phyloP scores from a whole-genome alignment of 495 filamentous ascomycete genomes.

The Penicillium flavigenum region DNA sequence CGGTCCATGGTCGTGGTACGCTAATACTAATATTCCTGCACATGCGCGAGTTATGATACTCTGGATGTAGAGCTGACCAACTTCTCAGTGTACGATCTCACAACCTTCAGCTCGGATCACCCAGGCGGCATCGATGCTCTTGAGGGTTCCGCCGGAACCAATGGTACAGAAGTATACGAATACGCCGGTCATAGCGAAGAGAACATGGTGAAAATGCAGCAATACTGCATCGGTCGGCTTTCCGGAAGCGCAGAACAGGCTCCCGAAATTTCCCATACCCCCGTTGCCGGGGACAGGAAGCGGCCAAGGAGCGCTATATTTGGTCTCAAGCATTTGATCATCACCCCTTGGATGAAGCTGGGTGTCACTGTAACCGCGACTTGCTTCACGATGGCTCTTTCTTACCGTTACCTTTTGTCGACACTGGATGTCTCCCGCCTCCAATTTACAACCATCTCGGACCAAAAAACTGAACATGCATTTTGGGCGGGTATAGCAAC shows the following conservation, averaged over 20 bases:
- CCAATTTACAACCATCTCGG: slow-evolving; percentile 3
- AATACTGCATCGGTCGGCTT: background rate
- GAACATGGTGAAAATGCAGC: slow-evolving; percentile 2
- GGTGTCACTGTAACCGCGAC: no score
- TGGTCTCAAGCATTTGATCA: no score
- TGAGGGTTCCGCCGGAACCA: background rate
- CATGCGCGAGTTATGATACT: background rate
- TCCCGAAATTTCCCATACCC: no score
- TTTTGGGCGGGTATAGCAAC: slow-evolving; percentile 1
- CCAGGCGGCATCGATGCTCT: background rate
- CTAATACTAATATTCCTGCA: no score
- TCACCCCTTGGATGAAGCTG: no score
- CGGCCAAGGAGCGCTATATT: no score
- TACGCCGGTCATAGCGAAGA: background rate
- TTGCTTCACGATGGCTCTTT: background rate
- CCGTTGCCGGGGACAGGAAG: background rate
- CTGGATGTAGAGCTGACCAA: background rate
- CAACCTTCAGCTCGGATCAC: slow-evolving; percentile 1
- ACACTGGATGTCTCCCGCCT: background rate
- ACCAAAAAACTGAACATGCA: background rate
- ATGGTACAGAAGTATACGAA: slow-evolving; percentile 1
- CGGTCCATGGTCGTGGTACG: slow-evolving; percentile 3
- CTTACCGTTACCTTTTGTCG: slow-evolving; percentile 2
- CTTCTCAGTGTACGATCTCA: slow-evolving; percentile 3
- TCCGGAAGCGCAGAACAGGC: no score